phyloP scores from a whole-genome alignment of 2,329 filamentous ascomycete species.

The Chaetomiaceae sp. region DNA sequence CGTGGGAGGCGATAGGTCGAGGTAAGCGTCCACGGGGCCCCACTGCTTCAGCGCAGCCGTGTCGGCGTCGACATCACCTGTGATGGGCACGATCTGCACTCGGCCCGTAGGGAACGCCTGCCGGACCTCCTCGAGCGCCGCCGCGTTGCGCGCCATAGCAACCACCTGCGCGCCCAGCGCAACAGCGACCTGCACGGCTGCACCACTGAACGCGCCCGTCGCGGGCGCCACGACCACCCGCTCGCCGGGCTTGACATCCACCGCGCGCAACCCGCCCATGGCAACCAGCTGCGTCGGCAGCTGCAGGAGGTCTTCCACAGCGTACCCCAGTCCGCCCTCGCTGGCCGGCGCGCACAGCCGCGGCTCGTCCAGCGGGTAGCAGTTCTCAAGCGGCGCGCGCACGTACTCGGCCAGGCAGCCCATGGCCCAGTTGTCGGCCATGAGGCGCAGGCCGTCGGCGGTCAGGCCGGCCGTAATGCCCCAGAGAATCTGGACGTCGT shows the following conservation, averaged over 20 bases:
- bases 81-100: slow-evolving; percentile 39
- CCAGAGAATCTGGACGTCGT: slow-evolving; percentile 25
- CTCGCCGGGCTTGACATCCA: slow-evolving; percentile 41
- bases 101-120: slow-evolving; percentile 19
- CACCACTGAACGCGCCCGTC: slow-evolving; percentile 43
- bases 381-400: slow-evolving; percentile 35
- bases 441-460: slow-evolving; percentile 27
- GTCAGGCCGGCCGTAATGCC: slow-evolving; percentile 30
- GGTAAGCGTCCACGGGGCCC: slow-evolving; percentile 37
- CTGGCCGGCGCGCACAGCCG: slow-evolving; percentile 24
- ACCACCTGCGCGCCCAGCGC: slow-evolving; percentile 48
- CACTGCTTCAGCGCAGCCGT: slow-evolving; percentile 24
- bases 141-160: slow-evolving; percentile 43
- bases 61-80: slow-evolving; percentile 38
- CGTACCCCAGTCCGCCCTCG: slow-evolving; percentile 35
- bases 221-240: slow-evolving; percentile 43
- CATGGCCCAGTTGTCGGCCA: slow-evolving; percentile 31
- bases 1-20: slow-evolving; percentile 42
- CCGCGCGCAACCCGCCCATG: slow-evolving; percentile 42
- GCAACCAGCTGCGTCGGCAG: slow-evolving; percentile 36
- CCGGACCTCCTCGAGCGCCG: slow-evolving; percentile 33
- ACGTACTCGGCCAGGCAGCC: slow-evolving; percentile 33
- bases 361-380: slow-evolving; percentile 31
- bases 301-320: slow-evolving; percentile 34
- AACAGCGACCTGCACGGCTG: slow-evolving; percentile 40